A percentile compares a stretch with the other conserved stretches of the same genome.
phyloP scores from a whole-genome alignment of 2,329 filamentous ascomycete genomes.

The Tolypocladium capitatum region DNA sequence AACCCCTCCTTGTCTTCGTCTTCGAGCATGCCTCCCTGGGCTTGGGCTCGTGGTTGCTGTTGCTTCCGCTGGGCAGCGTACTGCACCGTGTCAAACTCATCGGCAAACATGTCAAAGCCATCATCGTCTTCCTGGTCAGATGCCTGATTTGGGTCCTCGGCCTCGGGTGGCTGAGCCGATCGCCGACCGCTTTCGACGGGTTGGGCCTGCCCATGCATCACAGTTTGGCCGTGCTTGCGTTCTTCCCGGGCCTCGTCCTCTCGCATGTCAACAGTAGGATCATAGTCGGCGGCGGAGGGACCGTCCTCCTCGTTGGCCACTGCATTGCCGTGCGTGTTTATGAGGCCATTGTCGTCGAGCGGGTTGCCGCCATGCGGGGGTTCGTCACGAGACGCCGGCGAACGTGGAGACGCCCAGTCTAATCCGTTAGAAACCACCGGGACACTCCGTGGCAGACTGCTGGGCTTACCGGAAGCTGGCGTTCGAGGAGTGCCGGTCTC shows the following conservation, averaged over 20 bases:
- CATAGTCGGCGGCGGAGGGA: constrained; percentile 86
- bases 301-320: constrained; percentile 45
- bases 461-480: constrained; percentile 32
- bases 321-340: constrained; percentile 41
- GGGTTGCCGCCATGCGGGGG: constrained; percentile 47
- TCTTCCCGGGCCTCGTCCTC: constrained; percentile 66
- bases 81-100: constrained; percentile 58
- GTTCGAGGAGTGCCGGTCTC: constrained; percentile 28
- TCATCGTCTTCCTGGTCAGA: constrained; percentile 47
- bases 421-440: constrained; percentile 12
- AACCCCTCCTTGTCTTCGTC: constrained; percentile 93
- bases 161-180: constrained; percentile 10
- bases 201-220: constrained; percentile 32
- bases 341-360: constrained; percentile 52
- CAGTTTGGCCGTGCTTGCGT: constrained; percentile 43
- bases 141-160: constrained; percentile 20
- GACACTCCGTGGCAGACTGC: not conserved
- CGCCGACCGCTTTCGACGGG: constrained; percentile 9
- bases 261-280: constrained; percentile 77
- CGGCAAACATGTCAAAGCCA: constrained; percentile 81
- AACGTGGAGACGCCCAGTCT: constrained; percentile 28
- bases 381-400: constrained; percentile 33
- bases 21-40: constrained; percentile 69
- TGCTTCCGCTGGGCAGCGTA: constrained; percentile 41
- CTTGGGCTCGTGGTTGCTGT: constrained; percentile 41